These are phyloP conservation scores for Heritiera fomes DNA, from an alignment of 345 rosid species.

Conservation along the genomic window DNA sequence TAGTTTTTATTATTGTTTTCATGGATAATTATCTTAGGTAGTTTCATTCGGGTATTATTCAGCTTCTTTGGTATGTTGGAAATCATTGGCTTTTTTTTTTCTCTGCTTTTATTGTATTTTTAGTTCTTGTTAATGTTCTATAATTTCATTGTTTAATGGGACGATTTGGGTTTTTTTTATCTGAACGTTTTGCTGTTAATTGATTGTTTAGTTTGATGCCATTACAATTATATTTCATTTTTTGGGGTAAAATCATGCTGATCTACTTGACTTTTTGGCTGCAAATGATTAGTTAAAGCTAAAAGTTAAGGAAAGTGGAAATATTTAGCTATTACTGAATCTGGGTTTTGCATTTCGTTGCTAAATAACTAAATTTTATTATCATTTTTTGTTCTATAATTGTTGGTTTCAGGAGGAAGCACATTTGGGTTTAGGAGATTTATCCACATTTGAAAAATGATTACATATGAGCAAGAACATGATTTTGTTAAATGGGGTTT, in stretches of 20 bases:
- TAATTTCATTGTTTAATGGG: conserved; percentile 2
- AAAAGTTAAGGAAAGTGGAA: background rate
- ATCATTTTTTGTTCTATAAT: background rate
- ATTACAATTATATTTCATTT: background rate
- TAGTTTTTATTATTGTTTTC: background rate
- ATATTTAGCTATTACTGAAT: background rate
- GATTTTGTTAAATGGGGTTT: conserved; percentile 63
- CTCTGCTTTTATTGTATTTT: conserved; percentile 1
- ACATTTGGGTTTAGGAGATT: background rate
- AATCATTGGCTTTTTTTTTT: background rate
- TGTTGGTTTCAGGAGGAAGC: conserved; percentile 22
- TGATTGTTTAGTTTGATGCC: conserved; percentile 2
- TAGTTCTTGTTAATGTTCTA: conserved; percentile 13
- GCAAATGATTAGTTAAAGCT: background rate
- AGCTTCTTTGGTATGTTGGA: conserved; percentile 9
- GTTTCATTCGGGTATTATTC: background rate
- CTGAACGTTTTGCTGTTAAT: background rate
- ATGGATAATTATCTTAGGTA: background rate
- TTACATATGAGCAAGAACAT: conserved; percentile 56
- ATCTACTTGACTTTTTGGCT: background rate
- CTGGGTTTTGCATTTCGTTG: conserved; percentile 16
- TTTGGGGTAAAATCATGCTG: background rate
- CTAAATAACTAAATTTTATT: background rate
- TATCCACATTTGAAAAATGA: conserved; percentile 26
- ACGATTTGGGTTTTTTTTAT: conserved; percentile 15